Percentiles rank a stretch among this genome's conserved stretches.
These are phyloP conservation scores for Phaseolus coccineus DNA, from an alignment of 331 rosid genomes.

Conservation along the genomic window DNA sequence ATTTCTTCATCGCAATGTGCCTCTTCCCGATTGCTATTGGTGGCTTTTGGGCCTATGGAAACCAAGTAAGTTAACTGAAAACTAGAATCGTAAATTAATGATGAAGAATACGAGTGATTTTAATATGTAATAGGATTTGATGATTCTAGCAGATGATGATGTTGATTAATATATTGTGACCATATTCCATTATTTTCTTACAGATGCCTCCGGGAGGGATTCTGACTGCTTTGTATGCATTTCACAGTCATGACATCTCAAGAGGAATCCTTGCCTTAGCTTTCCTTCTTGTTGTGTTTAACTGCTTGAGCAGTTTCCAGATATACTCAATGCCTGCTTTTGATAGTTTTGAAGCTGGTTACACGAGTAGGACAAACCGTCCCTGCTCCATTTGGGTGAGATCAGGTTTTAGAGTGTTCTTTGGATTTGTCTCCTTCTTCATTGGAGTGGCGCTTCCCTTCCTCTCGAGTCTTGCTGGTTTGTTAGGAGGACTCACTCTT, in stretches of 20 bases:
- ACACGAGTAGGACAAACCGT: conserved; percentile 94
- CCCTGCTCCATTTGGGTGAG: conserved; percentile 98
- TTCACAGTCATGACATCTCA: conserved; percentile 91
- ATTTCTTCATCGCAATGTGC: conserved; percentile 94
- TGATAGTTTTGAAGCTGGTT: conserved; percentile 98
- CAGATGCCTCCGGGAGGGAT: conserved; percentile 99
- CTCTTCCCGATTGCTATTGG: conserved; percentile 94
- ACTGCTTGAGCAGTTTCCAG: conserved; percentile 96
- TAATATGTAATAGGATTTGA: not conserved
- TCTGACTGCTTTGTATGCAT: conserved; percentile 80
- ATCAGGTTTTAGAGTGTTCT: conserved; percentile 91
- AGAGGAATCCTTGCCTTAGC: conserved; percentile 91
- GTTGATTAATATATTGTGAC: not conserved
- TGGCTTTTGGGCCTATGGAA: conserved; percentile 98
- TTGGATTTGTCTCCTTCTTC: conserved; percentile 84
- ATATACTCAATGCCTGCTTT: conserved; percentile 99
- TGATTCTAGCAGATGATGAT: not conserved
- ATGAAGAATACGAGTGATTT: not conserved
- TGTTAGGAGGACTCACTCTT: conserved; percentile 96
- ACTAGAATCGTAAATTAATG: not conserved
- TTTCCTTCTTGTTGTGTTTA: conserved; percentile 94
- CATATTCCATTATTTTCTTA: not conserved
- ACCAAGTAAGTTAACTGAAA: conserved; percentile 69
- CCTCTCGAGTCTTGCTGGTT: conserved; percentile 95
- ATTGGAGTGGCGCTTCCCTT: conserved; percentile 98